These are phyloP conservation scores for Brassica incana DNA, from an alignment of 345 rosid species.

Conservation along the genomic window DNA sequence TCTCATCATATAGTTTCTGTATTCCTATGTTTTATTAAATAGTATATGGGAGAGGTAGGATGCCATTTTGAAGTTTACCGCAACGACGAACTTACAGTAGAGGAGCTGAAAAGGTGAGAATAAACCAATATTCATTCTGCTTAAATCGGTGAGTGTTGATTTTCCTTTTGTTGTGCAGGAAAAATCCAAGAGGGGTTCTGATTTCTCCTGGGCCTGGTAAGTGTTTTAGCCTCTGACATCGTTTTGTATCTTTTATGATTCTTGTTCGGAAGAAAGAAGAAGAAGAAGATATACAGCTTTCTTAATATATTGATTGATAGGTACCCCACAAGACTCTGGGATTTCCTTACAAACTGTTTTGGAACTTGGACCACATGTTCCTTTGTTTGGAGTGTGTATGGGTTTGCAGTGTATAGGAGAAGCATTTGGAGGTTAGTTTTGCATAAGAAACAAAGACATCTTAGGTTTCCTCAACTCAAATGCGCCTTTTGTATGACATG, in stretches of 20 bases:
- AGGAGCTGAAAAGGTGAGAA: constrained; percentile 70
- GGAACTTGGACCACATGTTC: constrained; percentile 83
- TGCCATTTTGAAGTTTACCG: constrained; percentile 85
- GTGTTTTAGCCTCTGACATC: neutral
- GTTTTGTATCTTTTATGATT: constrained; percentile 4
- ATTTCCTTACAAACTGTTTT: constrained; percentile 90
- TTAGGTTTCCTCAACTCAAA: neutral
- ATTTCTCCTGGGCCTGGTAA: constrained; percentile 97
- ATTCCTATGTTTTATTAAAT: constrained; percentile 7
- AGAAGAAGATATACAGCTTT: neutral
- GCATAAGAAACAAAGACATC: neutral
- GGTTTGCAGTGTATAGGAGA: constrained; percentile 59
- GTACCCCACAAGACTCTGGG: constrained; percentile 91
- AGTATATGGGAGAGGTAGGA: constrained; percentile 96
- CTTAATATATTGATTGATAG: constrained; percentile 40
- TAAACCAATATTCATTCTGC: too few species aligned
- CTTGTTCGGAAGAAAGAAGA: neutral
- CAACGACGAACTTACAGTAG: constrained; percentile 84
- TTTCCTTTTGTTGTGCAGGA: neutral
- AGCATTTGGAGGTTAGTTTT: constrained; percentile 60
- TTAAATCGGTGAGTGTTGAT: constrained; percentile 1
- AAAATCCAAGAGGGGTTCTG: constrained; percentile 84
- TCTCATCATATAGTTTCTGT: neutral
- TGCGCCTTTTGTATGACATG: neutral
- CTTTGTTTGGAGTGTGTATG: constrained; percentile 93